phyloP scores from a whole-genome alignment of 2,329 filamentous ascomycete species.

The Xylariomycetidae sp. region DNA sequence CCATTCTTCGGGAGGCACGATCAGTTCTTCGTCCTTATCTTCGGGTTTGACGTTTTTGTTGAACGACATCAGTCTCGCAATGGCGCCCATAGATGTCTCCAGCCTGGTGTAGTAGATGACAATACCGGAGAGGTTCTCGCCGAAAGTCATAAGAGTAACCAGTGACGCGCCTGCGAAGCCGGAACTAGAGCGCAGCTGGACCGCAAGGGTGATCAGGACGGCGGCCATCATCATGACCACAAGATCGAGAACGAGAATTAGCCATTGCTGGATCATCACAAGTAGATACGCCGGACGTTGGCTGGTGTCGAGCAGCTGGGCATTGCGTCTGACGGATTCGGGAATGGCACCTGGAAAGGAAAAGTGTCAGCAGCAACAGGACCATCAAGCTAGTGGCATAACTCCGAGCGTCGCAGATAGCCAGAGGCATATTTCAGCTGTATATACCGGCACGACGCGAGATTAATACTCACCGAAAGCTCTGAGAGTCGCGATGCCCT shows the following conservation, averaged over 20 bases:
- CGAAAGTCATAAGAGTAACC: conserved; percentile 2
- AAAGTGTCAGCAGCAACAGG: no score
- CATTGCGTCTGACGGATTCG: no score
- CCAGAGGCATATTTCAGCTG: no score
- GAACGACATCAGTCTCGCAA: neutral
- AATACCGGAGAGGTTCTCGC: neutral
- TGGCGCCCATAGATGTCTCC: neutral
- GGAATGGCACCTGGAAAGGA: no score
- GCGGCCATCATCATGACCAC: conserved; percentile 17
- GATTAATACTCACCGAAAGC: no score
- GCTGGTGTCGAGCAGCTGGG: neutral
- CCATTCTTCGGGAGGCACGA: neutral
- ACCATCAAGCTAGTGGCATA: no score
- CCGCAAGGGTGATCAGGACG: neutral
- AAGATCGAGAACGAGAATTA: conserved; percentile 24
- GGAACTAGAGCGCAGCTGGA: neutral
- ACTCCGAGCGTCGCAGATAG: no score
- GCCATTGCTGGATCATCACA: neutral
- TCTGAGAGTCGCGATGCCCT: conserved; percentile 39
- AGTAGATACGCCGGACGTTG: neutral
- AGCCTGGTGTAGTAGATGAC: neutral
- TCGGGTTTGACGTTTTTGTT: neutral
- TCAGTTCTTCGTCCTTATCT: neutral
- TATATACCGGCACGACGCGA: no score
- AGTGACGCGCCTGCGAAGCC: conserved; percentile 1